These are phyloP conservation scores for Trichoderma sp. DNA, from an alignment of 2,329 filamentous ascomycete species.

Conservation along the genomic window DNA sequence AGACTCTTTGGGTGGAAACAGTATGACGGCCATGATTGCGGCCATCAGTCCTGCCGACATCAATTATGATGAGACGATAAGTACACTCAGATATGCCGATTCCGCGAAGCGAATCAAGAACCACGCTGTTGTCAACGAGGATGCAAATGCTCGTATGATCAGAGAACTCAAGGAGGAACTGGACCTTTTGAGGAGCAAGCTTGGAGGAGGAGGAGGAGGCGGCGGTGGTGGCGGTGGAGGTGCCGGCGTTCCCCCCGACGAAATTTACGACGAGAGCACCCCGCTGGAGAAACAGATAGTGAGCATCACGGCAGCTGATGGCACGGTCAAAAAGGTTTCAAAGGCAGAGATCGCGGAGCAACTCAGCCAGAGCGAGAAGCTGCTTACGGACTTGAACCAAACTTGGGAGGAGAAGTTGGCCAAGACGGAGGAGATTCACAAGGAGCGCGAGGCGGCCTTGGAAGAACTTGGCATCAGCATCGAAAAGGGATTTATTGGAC, in stretches of 20 bases:
- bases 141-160: slow-evolving; percentile 98
- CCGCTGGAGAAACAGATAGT: slow-evolving; percentile 95
- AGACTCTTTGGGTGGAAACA: slow-evolving; percentile 95
- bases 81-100: slow-evolving; percentile 92
- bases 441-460: slow-evolving; percentile 88
- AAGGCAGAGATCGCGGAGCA: slow-evolving; percentile 98
- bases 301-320: slow-evolving; percentile 83
- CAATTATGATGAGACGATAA: slow-evolving; percentile 97
- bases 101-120: slow-evolving; percentile 99
- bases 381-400: slow-evolving; percentile 93
- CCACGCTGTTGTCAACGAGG: slow-evolving; percentile 97
- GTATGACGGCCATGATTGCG: slow-evolving; percentile 99
- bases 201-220: slow-evolving; percentile 55
- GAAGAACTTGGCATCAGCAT: slow-evolving; percentile 98
- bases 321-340: slow-evolving; percentile 87
- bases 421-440: slow-evolving; percentile 96
- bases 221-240: slow-evolving; percentile 50
- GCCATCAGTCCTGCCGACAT: slow-evolving; percentile 98
- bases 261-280: slow-evolving; percentile 87
- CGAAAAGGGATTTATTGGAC: slow-evolving; percentile 93
- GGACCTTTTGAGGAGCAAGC: slow-evolving; percentile 78
- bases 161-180: slow-evolving; percentile 95
- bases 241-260: slow-evolving; percentile 58
- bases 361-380: slow-evolving; percentile 91
- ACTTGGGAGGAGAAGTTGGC: slow-evolving; percentile 97